Evolutionary conservation across 768 basidiomycete species (phyloP).

Genomic region (Trametes gibbosa): DNA sequence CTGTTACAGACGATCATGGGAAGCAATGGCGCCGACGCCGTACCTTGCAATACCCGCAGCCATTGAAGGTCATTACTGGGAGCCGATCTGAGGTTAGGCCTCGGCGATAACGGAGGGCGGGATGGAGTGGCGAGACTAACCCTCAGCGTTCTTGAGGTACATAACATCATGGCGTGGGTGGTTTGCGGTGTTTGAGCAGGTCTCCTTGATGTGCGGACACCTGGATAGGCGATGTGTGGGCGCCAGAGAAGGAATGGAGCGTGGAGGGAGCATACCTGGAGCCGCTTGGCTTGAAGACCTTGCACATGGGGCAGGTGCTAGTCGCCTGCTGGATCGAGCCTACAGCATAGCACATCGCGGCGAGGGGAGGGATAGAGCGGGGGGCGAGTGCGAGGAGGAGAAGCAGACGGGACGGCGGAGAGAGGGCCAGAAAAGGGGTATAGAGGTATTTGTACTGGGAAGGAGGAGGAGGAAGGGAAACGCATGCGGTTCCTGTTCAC

Average conservation of each 20-base stretch:
- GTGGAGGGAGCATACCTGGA: conserved; percentile 43
- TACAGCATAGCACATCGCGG: conserved; percentile 69
- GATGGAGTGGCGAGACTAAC: conserved; percentile 39
- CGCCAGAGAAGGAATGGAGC: conserved; percentile 19
- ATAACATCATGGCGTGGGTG: conserved; percentile 80
- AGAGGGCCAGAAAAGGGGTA: conserved; percentile 31
- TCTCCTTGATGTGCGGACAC: conserved; percentile 73
- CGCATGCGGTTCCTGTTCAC: conserved; percentile 39
- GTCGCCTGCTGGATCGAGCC: conserved; percentile 68
- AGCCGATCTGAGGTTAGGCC: conserved; percentile 19
- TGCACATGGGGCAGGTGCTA: conserved; percentile 79
- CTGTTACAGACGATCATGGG: conserved; percentile 1
- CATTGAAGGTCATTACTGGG: conserved; percentile 76
- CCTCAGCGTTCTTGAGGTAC: conserved; percentile 86
- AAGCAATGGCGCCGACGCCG: conserved; percentile 24
- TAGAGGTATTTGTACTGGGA: conserved; percentile 40
- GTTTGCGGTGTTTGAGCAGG: conserved; percentile 68
- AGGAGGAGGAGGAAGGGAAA: conserved; percentile 34
- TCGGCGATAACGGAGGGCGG: conserved; percentile 20
- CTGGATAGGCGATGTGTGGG: conserved; percentile 38
- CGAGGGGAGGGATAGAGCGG: conserved; percentile 22
- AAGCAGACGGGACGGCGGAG: conserved; percentile 27
- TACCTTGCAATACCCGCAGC: conserved; percentile 91
- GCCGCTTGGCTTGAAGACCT: conserved; percentile 63
- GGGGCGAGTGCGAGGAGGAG: conserved; percentile 22